phyloP scores from a whole-genome alignment of 306 rosid genomes.

The Fragaria nilgerrensis region DNA sequence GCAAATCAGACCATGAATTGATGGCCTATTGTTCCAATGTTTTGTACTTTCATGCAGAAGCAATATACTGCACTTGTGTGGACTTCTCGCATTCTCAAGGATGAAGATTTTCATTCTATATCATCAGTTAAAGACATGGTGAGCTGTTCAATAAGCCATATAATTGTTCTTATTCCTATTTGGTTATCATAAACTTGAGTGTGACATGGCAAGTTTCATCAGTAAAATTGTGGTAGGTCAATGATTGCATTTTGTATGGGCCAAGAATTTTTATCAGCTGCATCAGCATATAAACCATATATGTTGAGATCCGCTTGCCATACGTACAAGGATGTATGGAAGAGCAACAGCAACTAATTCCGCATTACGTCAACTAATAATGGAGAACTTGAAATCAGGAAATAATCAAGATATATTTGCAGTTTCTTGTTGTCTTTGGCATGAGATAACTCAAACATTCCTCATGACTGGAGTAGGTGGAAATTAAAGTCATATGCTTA shows the following conservation, averaged over 20 bases:
- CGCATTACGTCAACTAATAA: neutral
- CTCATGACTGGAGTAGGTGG: neutral
- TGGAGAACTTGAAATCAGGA: neutral
- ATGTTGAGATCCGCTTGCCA: neutral
- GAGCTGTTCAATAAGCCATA: conserved; percentile 19
- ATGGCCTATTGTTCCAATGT: conserved; percentile 17
- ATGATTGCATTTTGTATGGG: neutral
- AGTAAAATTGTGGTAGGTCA: neutral
- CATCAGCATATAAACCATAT: neutral
- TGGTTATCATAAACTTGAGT: neutral
- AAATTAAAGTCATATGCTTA: neutral
- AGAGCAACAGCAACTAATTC: neutral
- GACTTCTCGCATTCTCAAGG: conserved; percentile 74
- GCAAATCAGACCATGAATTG: neutral
- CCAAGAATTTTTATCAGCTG: neutral
- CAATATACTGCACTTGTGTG: conserved; percentile 90
- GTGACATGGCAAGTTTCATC: neutral
- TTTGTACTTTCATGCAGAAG: conserved; percentile 50
- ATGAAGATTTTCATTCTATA: conserved; percentile 55
- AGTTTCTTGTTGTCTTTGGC: neutral
- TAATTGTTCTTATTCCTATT: neutral
- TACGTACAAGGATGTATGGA: neutral
- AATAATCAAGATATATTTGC: neutral
- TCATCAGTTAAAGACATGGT: conserved; percentile 57
- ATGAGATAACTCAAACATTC: neutral